phyloP scores from a whole-genome alignment of 2,329 filamentous ascomycete genomes.

The Taxawa tesnikishii region DNA sequence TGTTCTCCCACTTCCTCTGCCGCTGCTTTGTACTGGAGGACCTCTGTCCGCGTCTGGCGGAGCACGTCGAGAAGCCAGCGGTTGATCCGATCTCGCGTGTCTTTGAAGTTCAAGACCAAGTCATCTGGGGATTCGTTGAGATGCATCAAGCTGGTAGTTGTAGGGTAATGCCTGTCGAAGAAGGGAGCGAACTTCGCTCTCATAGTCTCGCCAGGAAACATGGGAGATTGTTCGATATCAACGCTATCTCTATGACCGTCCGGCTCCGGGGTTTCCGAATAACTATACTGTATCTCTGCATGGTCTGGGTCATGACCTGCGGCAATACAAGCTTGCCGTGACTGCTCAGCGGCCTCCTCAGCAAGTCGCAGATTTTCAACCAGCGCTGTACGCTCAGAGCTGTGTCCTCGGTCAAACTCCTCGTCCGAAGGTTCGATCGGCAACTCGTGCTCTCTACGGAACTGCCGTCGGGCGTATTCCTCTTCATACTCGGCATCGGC shows the following conservation, averaged over 20 bases:
- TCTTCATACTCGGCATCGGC: background rate
- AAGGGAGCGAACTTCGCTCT: background rate
- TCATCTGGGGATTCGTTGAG: background rate
- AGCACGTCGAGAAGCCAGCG: background rate
- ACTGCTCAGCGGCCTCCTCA: background rate
- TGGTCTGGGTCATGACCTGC: background rate
- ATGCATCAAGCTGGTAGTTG: background rate
- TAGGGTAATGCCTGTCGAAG: background rate
- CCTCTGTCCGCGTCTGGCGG: background rate
- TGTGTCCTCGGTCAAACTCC: background rate
- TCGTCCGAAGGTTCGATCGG: background rate
- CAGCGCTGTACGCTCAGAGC: background rate
- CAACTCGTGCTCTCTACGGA: background rate
- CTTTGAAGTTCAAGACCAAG: background rate
- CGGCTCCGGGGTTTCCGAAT: background rate
- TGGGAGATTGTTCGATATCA: background rate
- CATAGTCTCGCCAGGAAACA: background rate
- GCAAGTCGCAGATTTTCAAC: background rate
- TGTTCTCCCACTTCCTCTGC: background rate
- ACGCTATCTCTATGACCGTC: too few relatives aligned
- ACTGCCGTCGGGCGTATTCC: background rate
- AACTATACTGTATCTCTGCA: background rate
- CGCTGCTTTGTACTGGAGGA: background rate
- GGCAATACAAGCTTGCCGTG: background rate
- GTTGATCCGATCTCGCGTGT: background rate